Conservation (phyloP, 345 rosid genomes). For the Angophora floribunda region DNA sequence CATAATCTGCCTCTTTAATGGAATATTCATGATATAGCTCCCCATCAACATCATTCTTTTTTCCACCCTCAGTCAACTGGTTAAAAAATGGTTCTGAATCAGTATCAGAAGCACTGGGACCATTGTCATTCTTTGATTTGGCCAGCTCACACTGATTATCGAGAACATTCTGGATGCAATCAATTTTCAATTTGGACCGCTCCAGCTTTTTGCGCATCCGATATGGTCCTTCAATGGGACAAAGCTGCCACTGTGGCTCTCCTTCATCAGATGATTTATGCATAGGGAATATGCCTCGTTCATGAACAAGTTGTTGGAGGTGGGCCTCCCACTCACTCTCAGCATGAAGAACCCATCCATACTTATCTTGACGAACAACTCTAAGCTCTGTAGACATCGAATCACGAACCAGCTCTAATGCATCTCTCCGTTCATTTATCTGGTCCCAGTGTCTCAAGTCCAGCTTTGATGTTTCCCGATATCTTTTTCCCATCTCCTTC, state of each 20-base stretch:
- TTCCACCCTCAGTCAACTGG: slow-evolving; percentile 29
- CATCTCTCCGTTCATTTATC: slow-evolving; percentile 90
- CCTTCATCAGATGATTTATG: slow-evolving; percentile 40
- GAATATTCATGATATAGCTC: slow-evolving; percentile 58
- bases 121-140: slow-evolving; percentile 44
- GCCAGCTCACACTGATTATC: slow-evolving; percentile 69
- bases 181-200: slow-evolving; percentile 72
- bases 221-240: slow-evolving; percentile 98
- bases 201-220: slow-evolving; percentile 99
- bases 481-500: slow-evolving; percentile 90
- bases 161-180: slow-evolving; percentile 74
- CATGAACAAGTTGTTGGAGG: slow-evolving; percentile 95
- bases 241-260: slow-evolving; percentile 97
- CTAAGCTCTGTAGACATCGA: slow-evolving; percentile 97
- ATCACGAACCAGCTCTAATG: slow-evolving; percentile 89
- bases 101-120: slow-evolving; percentile 51
- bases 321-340: slow-evolving; percentile 99
- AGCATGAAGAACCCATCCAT: slow-evolving; percentile 99
- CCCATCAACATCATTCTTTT: slow-evolving; percentile 20
- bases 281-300: slow-evolving; percentile 93
- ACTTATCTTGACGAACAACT: slow-evolving; percentile 98
- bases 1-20: slow-evolving; percentile 41
- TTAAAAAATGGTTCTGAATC: slow-evolving; percentile 62
- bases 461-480: slow-evolving; percentile 68
- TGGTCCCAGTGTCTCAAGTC: slow-evolving; percentile 94